Conservation (phyloP, 257 asterid genomes). For the Penstemon barbatus region DNA sequence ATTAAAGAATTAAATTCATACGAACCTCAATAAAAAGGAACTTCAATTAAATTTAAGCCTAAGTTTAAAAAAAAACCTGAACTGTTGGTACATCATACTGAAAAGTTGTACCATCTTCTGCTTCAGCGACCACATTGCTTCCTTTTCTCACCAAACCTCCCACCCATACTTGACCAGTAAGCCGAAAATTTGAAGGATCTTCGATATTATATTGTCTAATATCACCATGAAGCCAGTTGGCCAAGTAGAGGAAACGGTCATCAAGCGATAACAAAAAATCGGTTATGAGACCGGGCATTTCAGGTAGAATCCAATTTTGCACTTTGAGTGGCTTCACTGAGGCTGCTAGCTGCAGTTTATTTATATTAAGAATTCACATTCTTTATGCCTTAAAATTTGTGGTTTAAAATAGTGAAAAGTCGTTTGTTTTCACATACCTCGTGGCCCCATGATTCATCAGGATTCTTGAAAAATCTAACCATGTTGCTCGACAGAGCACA, state of each 20-base stretch:
- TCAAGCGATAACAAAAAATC: conserved; percentile 67
- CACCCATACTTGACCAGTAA: conserved; percentile 79
- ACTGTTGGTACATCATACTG: conserved; percentile 73
- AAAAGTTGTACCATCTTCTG: conserved; percentile 74
- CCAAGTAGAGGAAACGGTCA: conserved; percentile 58
- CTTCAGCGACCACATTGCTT: conserved; percentile 63
- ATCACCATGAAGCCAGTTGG: conserved; percentile 98
- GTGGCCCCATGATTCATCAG: conserved; percentile 81
- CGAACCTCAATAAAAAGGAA: no score
- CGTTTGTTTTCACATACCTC: conserved; percentile 51
- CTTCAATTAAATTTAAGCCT: no score
- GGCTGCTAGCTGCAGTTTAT: conserved; percentile 47
- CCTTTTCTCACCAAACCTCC: conserved; percentile 77
- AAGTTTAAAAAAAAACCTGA: conserved; percentile 48
- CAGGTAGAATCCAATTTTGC: conserved; percentile 73
- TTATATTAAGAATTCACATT: not conserved
- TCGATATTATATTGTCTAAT: conserved; percentile 82
- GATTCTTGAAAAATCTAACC: conserved; percentile 82
- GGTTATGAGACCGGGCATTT: conserved; percentile 74
- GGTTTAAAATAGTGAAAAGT: not conserved
- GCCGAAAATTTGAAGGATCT: conserved; percentile 65
- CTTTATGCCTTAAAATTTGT: not conserved
- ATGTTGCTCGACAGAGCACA: conserved; percentile 87
- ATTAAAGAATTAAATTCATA: no score
- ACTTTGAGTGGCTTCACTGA: conserved; percentile 62